These are phyloP conservation scores for Neurospora intermedia DNA, from an alignment of 495 filamentous ascomycete genomes.

Conservation along the genomic window DNA sequence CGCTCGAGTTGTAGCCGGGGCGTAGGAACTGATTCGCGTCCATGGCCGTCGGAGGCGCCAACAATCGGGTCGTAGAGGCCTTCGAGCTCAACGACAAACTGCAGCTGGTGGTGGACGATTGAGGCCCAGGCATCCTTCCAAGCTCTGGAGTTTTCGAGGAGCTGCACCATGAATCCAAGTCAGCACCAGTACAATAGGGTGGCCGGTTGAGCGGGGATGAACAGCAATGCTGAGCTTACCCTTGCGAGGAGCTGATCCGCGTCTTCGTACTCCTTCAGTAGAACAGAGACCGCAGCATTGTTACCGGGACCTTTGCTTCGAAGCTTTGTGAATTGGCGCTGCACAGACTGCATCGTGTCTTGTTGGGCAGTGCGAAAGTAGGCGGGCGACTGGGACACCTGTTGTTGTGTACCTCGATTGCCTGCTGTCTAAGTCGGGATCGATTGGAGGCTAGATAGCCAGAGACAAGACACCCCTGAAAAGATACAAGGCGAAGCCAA, in stretches of 20 bases:
- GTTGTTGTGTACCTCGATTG: not conserved
- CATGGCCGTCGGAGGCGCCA: conserved; percentile 43
- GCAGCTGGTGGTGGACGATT: conserved; percentile 60
- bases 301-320: conserved; percentile 60
- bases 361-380: not conserved
- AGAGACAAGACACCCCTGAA: not conserved
- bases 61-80: conserved; percentile 74
- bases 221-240: conserved; percentile 32
- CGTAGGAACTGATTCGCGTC: conserved; percentile 49
- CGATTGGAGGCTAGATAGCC: not conserved
- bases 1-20: conserved; percentile 53
- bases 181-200: not conserved
- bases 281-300: conserved; percentile 63
- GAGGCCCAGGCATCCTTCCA: conserved; percentile 83
- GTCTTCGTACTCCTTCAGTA: conserved; percentile 77
- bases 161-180: conserved; percentile 35
- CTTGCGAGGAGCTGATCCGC: conserved; percentile 66
- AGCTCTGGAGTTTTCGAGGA: conserved; percentile 67
- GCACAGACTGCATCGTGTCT: conserved; percentile 65
- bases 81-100: conserved; percentile 61
- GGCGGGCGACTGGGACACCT: not conserved
- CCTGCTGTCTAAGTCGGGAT: not conserved
- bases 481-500: not conserved
- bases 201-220: not conserved
- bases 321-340: conserved; percentile 63